A percentile compares a stretch with the other conserved stretches of the same genome.
These are phyloP conservation scores for Trichoderma polysporum DNA, from an alignment of 2,329 filamentous ascomycete species.

Conservation along the genomic window DNA sequence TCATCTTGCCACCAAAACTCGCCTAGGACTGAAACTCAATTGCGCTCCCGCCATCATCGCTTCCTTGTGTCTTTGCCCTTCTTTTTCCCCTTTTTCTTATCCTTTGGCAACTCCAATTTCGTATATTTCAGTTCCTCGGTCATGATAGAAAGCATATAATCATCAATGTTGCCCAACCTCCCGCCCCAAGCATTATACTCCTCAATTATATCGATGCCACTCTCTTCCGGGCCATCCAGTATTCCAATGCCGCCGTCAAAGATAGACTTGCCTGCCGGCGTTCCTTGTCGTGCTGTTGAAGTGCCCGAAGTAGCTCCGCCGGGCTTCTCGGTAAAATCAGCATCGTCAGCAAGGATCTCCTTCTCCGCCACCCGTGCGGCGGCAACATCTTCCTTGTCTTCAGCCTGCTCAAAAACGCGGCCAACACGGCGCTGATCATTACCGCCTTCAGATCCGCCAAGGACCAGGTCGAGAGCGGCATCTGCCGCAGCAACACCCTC, in stretches of 20 bases:
- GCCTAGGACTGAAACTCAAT: not conserved
- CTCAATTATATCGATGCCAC: conserved; percentile 37
- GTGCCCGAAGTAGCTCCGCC: conserved; percentile 45
- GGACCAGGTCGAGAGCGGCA: conserved; percentile 80
- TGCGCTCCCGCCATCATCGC: conserved; percentile 29
- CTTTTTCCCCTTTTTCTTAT: conserved; percentile 63
- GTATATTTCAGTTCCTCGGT: conserved; percentile 58
- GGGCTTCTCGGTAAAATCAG: conserved; percentile 74
- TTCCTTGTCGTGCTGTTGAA: conserved; percentile 53
- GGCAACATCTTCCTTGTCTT: conserved; percentile 87
- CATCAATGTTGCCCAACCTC: conserved; percentile 63
- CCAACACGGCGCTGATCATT: conserved; percentile 62
- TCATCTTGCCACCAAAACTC: not conserved
- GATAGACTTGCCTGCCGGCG: conserved; percentile 44
- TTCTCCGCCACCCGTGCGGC: conserved; percentile 86
- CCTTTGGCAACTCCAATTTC: conserved; percentile 61
- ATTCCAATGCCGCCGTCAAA: conserved; percentile 32
- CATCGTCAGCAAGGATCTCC: conserved; percentile 83
- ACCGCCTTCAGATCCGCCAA: conserved; percentile 64
- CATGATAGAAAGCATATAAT: conserved; percentile 73
- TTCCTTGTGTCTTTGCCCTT: conserved; percentile 59
- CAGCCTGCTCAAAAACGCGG: conserved; percentile 79
- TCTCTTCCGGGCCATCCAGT: conserved; percentile 35
- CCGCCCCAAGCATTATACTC: conserved; percentile 62
- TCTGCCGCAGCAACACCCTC: conserved; percentile 68